Base-by-base conservation (phyloP, 805 yeast genomes). In the Teunomyces barrocoloradensis region DNA sequence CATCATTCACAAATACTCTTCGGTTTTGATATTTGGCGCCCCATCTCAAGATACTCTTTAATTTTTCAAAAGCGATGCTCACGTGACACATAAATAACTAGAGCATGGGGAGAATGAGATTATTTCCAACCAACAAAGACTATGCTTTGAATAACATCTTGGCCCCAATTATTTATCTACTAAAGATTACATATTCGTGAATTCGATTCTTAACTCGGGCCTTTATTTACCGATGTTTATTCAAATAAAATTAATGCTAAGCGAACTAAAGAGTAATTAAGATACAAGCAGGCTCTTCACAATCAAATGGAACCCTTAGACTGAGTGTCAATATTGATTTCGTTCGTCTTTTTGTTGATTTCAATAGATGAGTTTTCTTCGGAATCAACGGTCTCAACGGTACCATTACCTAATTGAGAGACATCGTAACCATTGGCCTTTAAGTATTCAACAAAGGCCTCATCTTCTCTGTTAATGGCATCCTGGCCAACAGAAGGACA, bases 401-500 rank as follows among this genome's bases (percentile, higher is more conserved):
- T 29, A 28, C 44, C 7, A 5, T 48, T 69, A 45, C 82, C 96
- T 60, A 89, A 67, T 56, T 72, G 77, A 28, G 77, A 53, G 45
- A 80, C 72, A 62, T 89, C 96, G 64, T 78, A 90, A 32, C 96
- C 96, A 48, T 85, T 74, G 13, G 70, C 71, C 44, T 64, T 69
- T 58, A 91, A 79, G 66, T 88, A 89, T 38, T 75, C 80, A 48
- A 85, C 60, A 69, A 90, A 91, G 44, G 71, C 74, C 30, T 68
- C 71, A 68, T 91, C 97, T 71, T 91, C 97, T 50, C 79, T 74
- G 55, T 79, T 78, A 68, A 90, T 82, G 20, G 94, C 85, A 57
- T 83, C 86, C 68, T 90, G 97, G 61, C 87, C 91, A 43, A 91
- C 82, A 18, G 85, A 71, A 30, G 97, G 97, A 51, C 87, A 72